phyloP scores from a whole-genome alignment of 352 stramenopile genomes.

The Aphanomyces euteiches region DNA sequence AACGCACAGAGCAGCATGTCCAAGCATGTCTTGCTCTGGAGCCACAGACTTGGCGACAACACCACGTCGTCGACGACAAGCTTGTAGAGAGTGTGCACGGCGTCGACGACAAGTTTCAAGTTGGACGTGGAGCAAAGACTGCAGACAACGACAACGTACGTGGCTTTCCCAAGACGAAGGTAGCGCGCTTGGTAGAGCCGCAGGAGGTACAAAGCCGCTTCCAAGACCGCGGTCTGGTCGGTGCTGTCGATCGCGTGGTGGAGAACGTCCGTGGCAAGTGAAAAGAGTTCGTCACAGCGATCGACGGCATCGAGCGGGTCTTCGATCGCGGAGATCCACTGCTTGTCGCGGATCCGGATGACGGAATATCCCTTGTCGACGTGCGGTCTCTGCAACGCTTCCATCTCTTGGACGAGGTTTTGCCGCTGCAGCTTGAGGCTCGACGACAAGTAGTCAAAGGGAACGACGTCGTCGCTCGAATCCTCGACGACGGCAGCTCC shows the following conservation, averaged over 20 bases:
- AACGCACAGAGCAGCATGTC: constrained; percentile 12
- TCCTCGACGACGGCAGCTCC: no score
- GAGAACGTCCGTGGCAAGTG: constrained; percentile 7
- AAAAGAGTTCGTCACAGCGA: background rate
- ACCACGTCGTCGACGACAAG: background rate
- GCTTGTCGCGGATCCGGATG: constrained; percentile 16
- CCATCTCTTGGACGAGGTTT: no score
- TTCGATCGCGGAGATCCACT: constrained; percentile 24
- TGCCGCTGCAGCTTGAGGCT: no score
- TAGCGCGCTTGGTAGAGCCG: constrained; percentile 26
- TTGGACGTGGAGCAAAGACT: constrained; percentile 7
- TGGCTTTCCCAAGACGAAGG: constrained; percentile 17
- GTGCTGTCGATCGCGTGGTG: background rate
- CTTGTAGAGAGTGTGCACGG: constrained; percentile 25
- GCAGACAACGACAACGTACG: constrained; percentile 7
- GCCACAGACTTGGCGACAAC: constrained; percentile 16
- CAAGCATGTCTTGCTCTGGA: background rate
- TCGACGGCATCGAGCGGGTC: constrained; percentile 6
- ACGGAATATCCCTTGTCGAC: background rate
- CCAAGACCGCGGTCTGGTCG: constrained; percentile 6
- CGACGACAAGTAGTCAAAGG: no score
- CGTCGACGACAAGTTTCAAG: constrained; percentile 17
- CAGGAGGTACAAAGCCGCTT: constrained; percentile 11
- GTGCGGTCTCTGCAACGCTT: no score
- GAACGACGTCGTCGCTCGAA: no score